A percentile compares a stretch with the other conserved stretches of the same genome.
Evolutionary conservation across 2,329 filamentous ascomycete genomes (phyloP).

Genomic region (Macrophomina pseudophaseolina): DNA sequence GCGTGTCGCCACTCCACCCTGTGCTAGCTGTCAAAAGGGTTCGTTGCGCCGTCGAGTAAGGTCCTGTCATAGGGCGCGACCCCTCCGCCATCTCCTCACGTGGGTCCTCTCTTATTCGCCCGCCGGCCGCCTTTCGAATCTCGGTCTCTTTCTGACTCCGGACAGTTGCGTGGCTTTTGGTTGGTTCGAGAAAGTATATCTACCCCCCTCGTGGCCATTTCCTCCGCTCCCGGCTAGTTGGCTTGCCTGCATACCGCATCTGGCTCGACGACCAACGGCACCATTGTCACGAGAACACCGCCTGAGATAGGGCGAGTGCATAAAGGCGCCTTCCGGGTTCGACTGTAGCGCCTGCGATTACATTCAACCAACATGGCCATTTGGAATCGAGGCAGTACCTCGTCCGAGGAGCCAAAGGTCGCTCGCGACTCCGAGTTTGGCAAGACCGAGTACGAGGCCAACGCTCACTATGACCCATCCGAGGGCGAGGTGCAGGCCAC

Average conservation of each 20-base stretch:
- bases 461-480: conserved; percentile 3
- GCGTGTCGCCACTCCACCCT: conserved; percentile 1
- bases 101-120: conserved; percentile 1
- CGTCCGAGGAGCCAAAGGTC: conserved; percentile 12
- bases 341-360: neutral
- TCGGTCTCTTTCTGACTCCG: neutral
- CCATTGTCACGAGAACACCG: conserved; percentile 14
- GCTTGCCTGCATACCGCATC: conserved; percentile 6
- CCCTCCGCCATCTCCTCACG: neutral
- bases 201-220: neutral
- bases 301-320: conserved; percentile 1
- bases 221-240: conserved; percentile 18
- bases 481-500: conserved; percentile 16
- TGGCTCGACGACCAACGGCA: neutral
- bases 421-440: conserved; percentile 12
- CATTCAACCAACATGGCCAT: conserved; percentile 12
- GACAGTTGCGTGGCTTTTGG: neutral
- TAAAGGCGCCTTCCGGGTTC: conserved; percentile 3
- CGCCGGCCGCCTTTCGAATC: conserved; percentile 1
- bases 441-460: conserved; percentile 22
- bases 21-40: neutral
- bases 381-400: conserved; percentile 21
- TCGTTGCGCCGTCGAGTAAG: conserved; percentile 2
- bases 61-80: conserved; percentile 19
- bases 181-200: conserved; percentile 16